These are phyloP conservation scores for Pestalotiopsis fici DNA, from an alignment of 2,329 filamentous ascomycete genomes.

Conservation along the genomic window DNA sequence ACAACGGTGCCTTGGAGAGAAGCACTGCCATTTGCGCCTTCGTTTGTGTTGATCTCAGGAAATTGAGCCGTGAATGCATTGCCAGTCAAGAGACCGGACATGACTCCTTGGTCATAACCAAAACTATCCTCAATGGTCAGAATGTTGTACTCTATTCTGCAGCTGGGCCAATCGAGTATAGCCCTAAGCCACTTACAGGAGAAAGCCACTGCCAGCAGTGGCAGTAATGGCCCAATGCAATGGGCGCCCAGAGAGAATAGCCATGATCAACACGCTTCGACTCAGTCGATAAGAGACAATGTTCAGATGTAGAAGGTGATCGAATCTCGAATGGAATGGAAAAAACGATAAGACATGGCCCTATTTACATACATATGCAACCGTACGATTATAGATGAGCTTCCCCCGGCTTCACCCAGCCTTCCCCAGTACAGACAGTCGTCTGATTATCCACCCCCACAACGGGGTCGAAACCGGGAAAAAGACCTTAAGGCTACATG, in stretches of 20 bases:
- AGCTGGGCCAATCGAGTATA: neutral
- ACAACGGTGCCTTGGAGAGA: constrained; percentile 43
- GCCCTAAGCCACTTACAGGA: constrained; percentile 24
- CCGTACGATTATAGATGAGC: neutral
- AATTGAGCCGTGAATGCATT: constrained; percentile 31
- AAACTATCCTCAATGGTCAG: constrained; percentile 16
- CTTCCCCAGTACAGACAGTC: neutral
- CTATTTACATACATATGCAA: neutral
- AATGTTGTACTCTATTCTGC: neutral
- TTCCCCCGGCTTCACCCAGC: neutral
- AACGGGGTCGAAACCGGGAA: neutral
- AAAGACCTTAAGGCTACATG: neutral
- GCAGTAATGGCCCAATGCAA: constrained; percentile 39
- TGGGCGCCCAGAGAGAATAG: constrained; percentile 22
- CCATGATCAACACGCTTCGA: neutral
- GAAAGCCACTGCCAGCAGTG: constrained; percentile 35
- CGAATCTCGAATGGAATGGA: neutral
- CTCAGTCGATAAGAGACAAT: neutral
- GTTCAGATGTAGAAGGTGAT: neutral
- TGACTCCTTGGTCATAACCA: constrained; percentile 33
- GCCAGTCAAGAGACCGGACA: constrained; percentile 33
- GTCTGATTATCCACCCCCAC: neutral
- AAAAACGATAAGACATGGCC: neutral
- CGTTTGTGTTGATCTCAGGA: constrained; percentile 36
- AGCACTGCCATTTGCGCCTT: constrained; percentile 34